Percentiles rank a stretch among this genome's conserved stretches.
These are phyloP conservation scores for Mucor piriformis DNA, from an alignment of 371 early-diverging fungal species.

Conservation along the genomic window DNA sequence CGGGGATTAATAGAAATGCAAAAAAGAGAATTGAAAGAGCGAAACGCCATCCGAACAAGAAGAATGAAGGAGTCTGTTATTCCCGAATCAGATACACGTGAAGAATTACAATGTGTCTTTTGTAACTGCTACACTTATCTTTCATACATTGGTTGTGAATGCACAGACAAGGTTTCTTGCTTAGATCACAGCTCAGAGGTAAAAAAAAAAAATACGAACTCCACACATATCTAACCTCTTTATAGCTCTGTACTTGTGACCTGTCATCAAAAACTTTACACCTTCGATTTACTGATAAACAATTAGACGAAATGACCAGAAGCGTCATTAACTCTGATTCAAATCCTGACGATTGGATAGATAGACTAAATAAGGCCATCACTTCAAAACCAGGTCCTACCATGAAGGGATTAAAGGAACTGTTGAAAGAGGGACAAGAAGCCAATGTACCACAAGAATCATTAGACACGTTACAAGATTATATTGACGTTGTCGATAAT, in stretches of 20 bases:
- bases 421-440: conserved; percentile 56
- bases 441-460: conserved; percentile 35
- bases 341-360: conserved; percentile 45
- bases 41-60: conserved; percentile 47
- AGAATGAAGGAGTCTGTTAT: conserved; percentile 43
- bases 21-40: conserved; percentile 59
- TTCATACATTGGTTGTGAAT: conserved; percentile 68
- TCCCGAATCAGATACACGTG: conserved; percentile 33
- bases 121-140: conserved; percentile 78
- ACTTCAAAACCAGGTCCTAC: conserved; percentile 48
- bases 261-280: conserved; percentile 44
- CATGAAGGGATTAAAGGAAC: conserved; percentile 51
- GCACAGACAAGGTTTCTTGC: conserved; percentile 67
- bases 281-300: conserved; percentile 56
- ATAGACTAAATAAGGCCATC: conserved; percentile 42
- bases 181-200: conserved; percentile 64
- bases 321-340: conserved; percentile 20
- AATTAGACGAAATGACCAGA: conserved; percentile 47
- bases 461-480: conserved; percentile 45
- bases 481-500: conserved; percentile 47
- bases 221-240: not conserved
- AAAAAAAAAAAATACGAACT: conserved; percentile 4
- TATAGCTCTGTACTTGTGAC: conserved; percentile 61
- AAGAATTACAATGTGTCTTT: conserved; percentile 68
- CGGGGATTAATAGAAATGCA: conserved; percentile 60